These are phyloP conservation scores for Solanum aculeatissimum DNA, from an alignment of 305 asterid genomes.

Conservation along the genomic window DNA sequence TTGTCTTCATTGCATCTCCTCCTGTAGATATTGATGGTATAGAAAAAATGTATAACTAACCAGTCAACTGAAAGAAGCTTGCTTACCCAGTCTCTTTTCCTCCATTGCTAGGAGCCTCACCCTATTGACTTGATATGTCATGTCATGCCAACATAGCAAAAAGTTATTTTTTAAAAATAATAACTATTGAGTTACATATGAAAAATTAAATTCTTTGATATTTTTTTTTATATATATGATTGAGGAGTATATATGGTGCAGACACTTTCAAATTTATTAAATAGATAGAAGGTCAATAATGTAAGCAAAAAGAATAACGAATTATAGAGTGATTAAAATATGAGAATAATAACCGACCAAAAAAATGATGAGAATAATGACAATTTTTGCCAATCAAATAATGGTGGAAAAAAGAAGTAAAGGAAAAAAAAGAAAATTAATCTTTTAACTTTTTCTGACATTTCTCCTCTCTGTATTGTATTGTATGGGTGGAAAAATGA, in stretches of 20 bases:
- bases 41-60: no score
- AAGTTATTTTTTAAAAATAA: no score
- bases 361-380: background rate
- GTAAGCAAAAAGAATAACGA: background rate
- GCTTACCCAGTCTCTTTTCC: no score
- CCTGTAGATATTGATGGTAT: no score
- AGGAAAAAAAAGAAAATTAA: background rate
- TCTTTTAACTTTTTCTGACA: background rate
- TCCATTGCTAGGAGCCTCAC: no score
- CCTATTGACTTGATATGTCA: no score
- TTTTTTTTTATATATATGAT: no score
- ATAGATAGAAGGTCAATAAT: background rate
- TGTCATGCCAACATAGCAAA: no score
- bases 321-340: background rate
- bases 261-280: background rate
- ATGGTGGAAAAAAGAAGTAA: background rate
- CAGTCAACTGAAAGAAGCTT: no score
- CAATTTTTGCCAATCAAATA: conserved; percentile 1
- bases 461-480: fast-evolving
- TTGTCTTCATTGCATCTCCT: no score
- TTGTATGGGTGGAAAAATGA: no score
- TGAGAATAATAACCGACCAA: background rate
- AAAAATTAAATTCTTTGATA: background rate
- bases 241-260: background rate
- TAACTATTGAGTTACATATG: background rate